Evolutionary conservation across 257 asterid species (phyloP).

Genomic region (Nicotiana paniculata): DNA sequence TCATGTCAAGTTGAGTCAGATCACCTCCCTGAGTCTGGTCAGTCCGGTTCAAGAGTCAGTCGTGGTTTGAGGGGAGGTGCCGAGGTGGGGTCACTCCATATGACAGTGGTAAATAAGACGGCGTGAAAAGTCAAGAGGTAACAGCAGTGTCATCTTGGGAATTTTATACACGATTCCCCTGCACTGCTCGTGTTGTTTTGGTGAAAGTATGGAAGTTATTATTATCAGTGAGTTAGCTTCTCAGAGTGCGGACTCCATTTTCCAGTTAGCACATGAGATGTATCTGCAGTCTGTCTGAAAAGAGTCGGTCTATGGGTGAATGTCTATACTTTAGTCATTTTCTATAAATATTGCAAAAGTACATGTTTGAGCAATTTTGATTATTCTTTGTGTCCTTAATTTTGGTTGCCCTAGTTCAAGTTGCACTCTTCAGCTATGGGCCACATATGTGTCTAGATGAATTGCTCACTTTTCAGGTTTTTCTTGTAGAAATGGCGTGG

Average conservation of each 20-base stretch:
- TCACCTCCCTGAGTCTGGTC: slow-evolving; percentile 46
- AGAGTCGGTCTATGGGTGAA: slow-evolving; percentile 18
- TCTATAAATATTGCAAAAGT: not conserved
- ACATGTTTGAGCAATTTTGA: slow-evolving; percentile 2
- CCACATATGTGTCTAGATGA: not conserved
- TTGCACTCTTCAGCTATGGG: not conserved
- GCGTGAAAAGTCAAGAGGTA: slow-evolving; percentile 6
- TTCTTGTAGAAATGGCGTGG: not conserved
- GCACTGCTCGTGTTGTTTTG: slow-evolving; percentile 10
- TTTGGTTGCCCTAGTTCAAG: not conserved
- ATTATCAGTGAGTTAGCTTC: slow-evolving; percentile 1
- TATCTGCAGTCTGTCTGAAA: slow-evolving; percentile 12
- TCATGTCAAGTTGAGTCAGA: slow-evolving; percentile 32
- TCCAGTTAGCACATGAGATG: slow-evolving; percentile 13
- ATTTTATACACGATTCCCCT: not conserved
- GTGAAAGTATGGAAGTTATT: not conserved
- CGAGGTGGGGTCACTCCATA: slow-evolving; percentile 27
- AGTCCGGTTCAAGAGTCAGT: slow-evolving; percentile 34
- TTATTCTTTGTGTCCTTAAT: not conserved
- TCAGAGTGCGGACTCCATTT: not conserved
- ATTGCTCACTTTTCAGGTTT: not conserved
- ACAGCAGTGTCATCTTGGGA: not conserved
- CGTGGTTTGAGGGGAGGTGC: slow-evolving; percentile 28
- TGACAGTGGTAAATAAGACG: slow-evolving; percentile 22
- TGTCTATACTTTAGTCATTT: slow-evolving; percentile 8